phyloP scores from a whole-genome alignment of 2,329 filamentous ascomycete species.

The Exophiala oligosperma region DNA sequence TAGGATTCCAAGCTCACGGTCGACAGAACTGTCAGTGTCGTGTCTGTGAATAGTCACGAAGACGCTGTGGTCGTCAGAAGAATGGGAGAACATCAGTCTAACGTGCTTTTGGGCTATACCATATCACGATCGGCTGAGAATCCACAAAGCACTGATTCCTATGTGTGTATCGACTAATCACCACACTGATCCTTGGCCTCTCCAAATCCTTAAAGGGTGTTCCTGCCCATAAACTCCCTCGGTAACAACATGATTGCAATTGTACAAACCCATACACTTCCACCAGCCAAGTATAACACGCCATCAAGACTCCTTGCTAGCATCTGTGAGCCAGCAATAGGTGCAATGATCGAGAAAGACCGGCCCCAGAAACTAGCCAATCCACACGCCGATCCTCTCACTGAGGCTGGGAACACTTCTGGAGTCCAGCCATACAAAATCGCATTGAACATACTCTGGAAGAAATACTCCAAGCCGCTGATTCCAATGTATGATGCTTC shows the following conservation, averaged over 20 bases:
- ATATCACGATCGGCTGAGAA: too few relatives aligned
- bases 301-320: constrained; percentile 44
- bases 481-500: constrained; percentile 50
- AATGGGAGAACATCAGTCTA: too few relatives aligned
- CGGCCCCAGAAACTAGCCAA: constrained; percentile 61
- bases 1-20: too few relatives aligned
- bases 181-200: too few relatives aligned
- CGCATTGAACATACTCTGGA: constrained; percentile 54
- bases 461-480: constrained; percentile 54
- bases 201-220: constrained; percentile 2
- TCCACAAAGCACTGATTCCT: too few relatives aligned
- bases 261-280: constrained; percentile 29
- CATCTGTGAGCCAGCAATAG: constrained; percentile 54
- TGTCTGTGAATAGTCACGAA: too few relatives aligned
- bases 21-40: too few relatives aligned
- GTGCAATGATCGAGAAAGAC: constrained; percentile 59
- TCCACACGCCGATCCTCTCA: constrained; percentile 55
- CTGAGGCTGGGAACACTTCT: constrained; percentile 52
- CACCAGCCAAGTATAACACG: constrained; percentile 57
- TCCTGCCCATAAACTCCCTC: constrained; percentile 22
- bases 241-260: constrained; percentile 29
- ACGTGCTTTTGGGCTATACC: too few relatives aligned
- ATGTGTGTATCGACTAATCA: too few relatives aligned
- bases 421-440: constrained; percentile 55
- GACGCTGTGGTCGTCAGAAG: too few relatives aligned